A percentile compares a stretch with the other conserved stretches of the same genome.
These are phyloP conservation scores for Rhizoclosmatium globosum DNA, from an alignment of 192 early-diverging fungal genomes.

Conservation along the genomic window DNA sequence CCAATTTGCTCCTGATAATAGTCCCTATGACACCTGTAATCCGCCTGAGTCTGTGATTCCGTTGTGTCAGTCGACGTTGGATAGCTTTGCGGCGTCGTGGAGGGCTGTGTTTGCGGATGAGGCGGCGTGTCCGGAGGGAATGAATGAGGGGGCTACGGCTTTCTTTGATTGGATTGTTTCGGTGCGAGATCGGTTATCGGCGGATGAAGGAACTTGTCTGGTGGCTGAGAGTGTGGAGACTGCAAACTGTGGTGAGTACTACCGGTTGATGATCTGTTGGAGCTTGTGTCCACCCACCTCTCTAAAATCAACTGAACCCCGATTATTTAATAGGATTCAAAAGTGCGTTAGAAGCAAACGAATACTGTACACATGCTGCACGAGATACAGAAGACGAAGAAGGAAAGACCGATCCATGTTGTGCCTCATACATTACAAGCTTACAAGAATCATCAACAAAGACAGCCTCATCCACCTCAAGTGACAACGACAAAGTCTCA, in stretches of 20 bases:
- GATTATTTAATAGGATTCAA: background rate
- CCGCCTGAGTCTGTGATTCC: background rate
- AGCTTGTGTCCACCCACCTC: background rate
- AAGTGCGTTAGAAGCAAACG: background rate
- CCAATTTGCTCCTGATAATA: background rate
- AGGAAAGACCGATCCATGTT: conserved; percentile 1
- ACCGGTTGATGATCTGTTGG: background rate
- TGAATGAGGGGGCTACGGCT: background rate
- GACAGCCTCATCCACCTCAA: too few relatives aligned
- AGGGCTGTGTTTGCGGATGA: background rate
- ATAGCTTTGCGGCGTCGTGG: background rate
- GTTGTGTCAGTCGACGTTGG: background rate
- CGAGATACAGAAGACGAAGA: background rate
- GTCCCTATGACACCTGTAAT: background rate
- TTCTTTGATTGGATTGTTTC: background rate
- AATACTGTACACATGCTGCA: background rate
- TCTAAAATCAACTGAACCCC: too few relatives aligned
- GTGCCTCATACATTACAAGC: background rate
- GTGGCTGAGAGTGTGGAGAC: conserved; percentile 6
- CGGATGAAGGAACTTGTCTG: background rate
- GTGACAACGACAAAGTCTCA: background rate
- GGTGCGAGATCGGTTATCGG: background rate
- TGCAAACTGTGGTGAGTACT: conserved; percentile 2
- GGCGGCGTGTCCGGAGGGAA: background rate
- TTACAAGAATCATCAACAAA: too few relatives aligned